Conservation (phyloP, 2,329 filamentous ascomycete genomes). For the Dendrostoma leiphaemia region DNA sequence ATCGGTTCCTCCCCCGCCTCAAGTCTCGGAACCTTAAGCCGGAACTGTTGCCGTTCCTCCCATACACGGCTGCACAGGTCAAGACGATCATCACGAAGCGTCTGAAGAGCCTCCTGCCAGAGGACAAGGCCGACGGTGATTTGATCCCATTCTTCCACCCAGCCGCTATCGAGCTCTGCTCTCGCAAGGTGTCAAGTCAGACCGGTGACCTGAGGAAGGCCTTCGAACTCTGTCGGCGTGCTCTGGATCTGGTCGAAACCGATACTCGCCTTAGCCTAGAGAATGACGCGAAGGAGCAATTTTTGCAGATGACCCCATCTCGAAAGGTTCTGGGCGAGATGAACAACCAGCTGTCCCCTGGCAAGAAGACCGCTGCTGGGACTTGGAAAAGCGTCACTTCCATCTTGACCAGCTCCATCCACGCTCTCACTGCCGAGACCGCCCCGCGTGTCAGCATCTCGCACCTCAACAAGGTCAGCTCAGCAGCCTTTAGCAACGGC, state of each 20-base stretch:
- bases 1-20: conserved; percentile 88
- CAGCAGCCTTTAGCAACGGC: conserved; percentile 86
- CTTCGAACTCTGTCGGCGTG: conserved; percentile 88
- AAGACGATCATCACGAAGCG: conserved; percentile 82
- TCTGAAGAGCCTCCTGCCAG: conserved; percentile 70
- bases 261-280: conserved; percentile 77
- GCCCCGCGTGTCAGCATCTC: conserved; percentile 87
- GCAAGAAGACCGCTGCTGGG: conserved; percentile 29
- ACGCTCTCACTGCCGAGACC: conserved; percentile 67
- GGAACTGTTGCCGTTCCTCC: conserved; percentile 84
- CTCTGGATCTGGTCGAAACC: conserved; percentile 83
- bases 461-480: conserved; percentile 89
- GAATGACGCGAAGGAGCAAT: conserved; percentile 55
- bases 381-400: conserved; percentile 40
- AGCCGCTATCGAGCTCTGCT: conserved; percentile 88
- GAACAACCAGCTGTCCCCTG: conserved; percentile 65
- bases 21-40: conserved; percentile 93
- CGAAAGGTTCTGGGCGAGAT: conserved; percentile 81
- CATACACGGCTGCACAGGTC: conserved; percentile 86
- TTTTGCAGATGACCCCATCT: conserved; percentile 63
- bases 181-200: conserved; percentile 91
- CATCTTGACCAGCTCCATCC: conserved; percentile 53
- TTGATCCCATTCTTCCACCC: conserved; percentile 89
- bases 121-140: conserved; percentile 48
- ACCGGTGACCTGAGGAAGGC: conserved; percentile 93